phyloP scores from a whole-genome alignment of 768 basidiomycete genomes.

The Xanthoconium stramineum region DNA sequence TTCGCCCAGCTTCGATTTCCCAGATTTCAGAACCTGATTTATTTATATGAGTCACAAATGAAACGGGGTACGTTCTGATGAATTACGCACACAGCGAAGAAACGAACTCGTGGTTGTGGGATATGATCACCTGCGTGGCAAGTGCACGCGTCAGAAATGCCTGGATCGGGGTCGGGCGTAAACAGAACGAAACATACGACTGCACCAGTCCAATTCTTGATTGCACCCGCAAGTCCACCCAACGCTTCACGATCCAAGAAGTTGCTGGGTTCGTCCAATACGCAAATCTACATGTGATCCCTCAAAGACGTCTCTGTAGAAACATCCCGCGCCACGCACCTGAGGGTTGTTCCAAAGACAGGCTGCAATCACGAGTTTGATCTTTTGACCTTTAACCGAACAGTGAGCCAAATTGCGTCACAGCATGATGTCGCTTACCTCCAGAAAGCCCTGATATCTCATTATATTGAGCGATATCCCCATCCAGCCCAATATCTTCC shows the following conservation, averaged over 20 bases:
- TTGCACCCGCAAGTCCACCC: conserved; percentile 92
- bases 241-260: conserved; percentile 96
- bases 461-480: conserved; percentile 97
- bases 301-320: conserved; percentile 2
- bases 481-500: conserved; percentile 94
- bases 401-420: conserved; percentile 13
- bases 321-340: conserved; percentile 37
- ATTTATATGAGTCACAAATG: conserved; percentile 15
- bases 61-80: conserved; percentile 8
- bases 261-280: conserved; percentile 91
- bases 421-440: conserved; percentile 44
- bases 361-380: conserved; percentile 92
- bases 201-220: conserved; percentile 92
- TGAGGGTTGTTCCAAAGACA: conserved; percentile 97
- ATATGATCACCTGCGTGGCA: conserved; percentile 77
- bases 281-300: conserved; percentile 50
- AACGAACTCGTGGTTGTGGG: conserved; percentile 91
- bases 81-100: conserved; percentile 66
- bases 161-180: conserved; percentile 13
- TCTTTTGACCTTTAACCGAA: conserved; percentile 73
- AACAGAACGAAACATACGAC: conserved; percentile 47
- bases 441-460: conserved; percentile 94
- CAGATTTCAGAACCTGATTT: conserved; percentile 83
- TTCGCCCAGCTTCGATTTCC: conserved; percentile 82
- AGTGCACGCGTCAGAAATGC: conserved; percentile 13